Evolutionary conservation across 352 stramenopile genomes (phyloP).

Genomic region (Phytophthora cactorum): DNA sequence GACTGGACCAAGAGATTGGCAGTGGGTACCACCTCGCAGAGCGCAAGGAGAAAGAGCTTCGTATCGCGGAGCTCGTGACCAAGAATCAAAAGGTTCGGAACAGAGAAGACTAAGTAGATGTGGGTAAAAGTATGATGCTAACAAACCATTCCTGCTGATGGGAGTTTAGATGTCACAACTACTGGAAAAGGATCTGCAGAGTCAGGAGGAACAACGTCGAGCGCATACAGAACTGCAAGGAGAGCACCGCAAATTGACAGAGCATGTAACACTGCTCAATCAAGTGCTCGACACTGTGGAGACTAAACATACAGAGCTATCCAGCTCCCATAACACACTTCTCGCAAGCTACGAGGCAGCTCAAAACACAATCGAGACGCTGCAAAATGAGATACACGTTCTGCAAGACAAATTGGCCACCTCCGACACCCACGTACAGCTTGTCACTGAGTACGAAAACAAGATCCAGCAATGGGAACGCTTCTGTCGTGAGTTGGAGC

Average conservation of each 20-base stretch:
- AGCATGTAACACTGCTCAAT: constrained; percentile 49
- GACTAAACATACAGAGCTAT: constrained; percentile 43
- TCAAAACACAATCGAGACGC: constrained; percentile 36
- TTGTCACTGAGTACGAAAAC: constrained; percentile 47
- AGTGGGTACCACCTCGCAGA: constrained; percentile 63
- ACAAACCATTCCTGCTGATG: not conserved
- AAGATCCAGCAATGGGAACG: constrained; percentile 49
- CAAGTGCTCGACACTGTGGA: constrained; percentile 46
- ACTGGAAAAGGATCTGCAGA: constrained; percentile 57
- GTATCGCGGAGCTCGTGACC: constrained; percentile 58
- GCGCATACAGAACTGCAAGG: constrained; percentile 39
- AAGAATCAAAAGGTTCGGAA: constrained; percentile 63
- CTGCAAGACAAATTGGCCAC: constrained; percentile 38
- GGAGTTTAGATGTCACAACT: constrained; percentile 51
- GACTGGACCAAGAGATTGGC: constrained; percentile 58
- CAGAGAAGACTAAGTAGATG: not conserved
- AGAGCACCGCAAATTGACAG: constrained; percentile 32
- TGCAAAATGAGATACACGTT: constrained; percentile 39
- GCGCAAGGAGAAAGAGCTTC: constrained; percentile 68
- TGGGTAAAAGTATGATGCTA: not conserved
- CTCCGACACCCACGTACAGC: constrained; percentile 26
- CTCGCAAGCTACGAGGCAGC: constrained; percentile 37
- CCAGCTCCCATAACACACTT: constrained; percentile 36
- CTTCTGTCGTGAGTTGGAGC: constrained; percentile 39
- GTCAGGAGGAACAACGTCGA: constrained; percentile 39